These are phyloP conservation scores for Pythium plurisporium DNA, from an alignment of 352 stramenopile species.

Conservation along the genomic window DNA sequence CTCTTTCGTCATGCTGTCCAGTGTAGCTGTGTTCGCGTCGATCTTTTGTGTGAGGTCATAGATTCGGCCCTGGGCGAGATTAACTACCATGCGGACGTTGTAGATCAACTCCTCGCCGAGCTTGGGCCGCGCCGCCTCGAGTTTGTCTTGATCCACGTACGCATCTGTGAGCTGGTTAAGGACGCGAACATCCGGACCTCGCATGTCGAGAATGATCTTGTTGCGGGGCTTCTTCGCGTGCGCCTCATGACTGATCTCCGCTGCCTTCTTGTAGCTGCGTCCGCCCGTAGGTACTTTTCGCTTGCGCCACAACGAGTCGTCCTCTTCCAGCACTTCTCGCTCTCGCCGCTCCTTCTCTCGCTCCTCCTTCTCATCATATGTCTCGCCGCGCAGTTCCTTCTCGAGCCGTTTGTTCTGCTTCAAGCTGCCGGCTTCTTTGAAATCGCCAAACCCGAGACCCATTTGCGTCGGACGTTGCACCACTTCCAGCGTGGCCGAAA, in stretches of 20 bases:
- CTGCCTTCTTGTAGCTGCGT: conserved; percentile 60
- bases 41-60: conserved; percentile 75
- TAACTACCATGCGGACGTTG: conserved; percentile 88
- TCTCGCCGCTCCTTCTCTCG: conserved; percentile 25
- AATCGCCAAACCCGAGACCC: conserved; percentile 92
- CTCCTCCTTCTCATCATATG: conserved; percentile 37
- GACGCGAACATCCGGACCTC: conserved; percentile 76
- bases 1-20: conserved; percentile 63
- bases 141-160: conserved; percentile 42
- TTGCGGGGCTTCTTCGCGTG: conserved; percentile 43
- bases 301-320: conserved; percentile 82
- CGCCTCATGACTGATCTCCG: conserved; percentile 55
- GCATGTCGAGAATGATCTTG: conserved; percentile 87
- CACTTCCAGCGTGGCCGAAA: conserved; percentile 92
- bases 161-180: conserved; percentile 58
- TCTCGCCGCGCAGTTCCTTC: conserved; percentile 87
- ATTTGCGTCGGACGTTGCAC: conserved; percentile 90
- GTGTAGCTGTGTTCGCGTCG: conserved; percentile 35
- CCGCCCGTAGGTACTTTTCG: conserved; percentile 41
- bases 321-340: conserved; percentile 34
- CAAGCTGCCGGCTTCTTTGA: conserved; percentile 90
- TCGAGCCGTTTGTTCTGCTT: conserved; percentile 91
- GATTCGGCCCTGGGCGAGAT: conserved; percentile 74
- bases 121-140: conserved; percentile 56
- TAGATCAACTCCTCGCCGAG: conserved; percentile 90